Base-by-base conservation (phyloP, 331 rosid genomes). In the Arachis monticola region DNA sequence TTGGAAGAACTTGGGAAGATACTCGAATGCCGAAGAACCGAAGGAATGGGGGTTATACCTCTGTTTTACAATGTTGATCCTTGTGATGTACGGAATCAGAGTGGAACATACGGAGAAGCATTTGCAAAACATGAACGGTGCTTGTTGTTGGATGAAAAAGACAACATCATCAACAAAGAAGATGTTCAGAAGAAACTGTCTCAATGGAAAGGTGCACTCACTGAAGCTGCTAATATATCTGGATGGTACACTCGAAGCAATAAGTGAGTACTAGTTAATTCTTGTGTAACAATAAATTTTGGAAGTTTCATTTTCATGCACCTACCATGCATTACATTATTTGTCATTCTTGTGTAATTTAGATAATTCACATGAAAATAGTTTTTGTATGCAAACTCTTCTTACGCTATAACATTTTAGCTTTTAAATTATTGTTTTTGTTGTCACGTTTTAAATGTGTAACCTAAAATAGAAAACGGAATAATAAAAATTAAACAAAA, bases 151-250 rank as follows among this genome's bases (percentile, higher is more conserved):
- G 17, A 22, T 8, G 13, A 46, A 27, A 7, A 31, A 12, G 4
- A 2, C 30, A 67, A 69, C 5, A 38, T 3, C 4, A 5, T 3
- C 4, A 5, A 38, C 4, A 38, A 38, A 38, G 41, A 38, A 0
- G 27, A 52, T 11, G 17, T 11, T n/a, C 6, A 11, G 13, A 11
- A n/a, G 22, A 17, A 6, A 42, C 3, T 76, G 27, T 5, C 13
- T 1, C 27, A 44, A 5, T 79, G 82, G 82, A 72, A 3, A 58
- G 47, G 0, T 47, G 69, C 78, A 8, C 69, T 72, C 1, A 11
- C 10, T 0, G 10, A 56, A 32, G 67, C 69, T 0, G 78, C 73
- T 45, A 35, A 64, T 46, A 55, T 79, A 6, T 58, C n/a, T 46
- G 82, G 82, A 1, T 38, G 69, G 47, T 47, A 64, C 40, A 44